phyloP scores from a whole-genome alignment of 73 alveolate genomes.

The Paramecium pentaurelia region DNA sequence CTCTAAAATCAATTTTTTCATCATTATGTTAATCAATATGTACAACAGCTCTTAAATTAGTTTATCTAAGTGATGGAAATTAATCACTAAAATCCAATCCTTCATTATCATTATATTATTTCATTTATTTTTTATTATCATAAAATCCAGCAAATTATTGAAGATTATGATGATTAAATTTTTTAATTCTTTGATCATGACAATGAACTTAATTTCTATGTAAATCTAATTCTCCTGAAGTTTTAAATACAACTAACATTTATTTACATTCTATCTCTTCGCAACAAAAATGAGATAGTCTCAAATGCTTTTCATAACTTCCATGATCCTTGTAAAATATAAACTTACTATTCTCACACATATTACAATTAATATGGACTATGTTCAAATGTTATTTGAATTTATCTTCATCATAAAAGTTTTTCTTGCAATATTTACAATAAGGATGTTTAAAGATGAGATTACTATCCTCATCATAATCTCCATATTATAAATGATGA shows the following conservation, averaged over 20 bases:
- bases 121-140: neutral
- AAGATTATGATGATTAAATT: neutral
- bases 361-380: conserved; percentile 39
- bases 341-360: conserved; percentile 22
- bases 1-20: conserved; percentile 52
- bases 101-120: conserved; percentile 31
- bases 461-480: conserved; percentile 48
- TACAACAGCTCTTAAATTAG: conserved; percentile 28
- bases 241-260: conserved; percentile 29
- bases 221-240: conserved; percentile 46
- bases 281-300: conserved; percentile 42
- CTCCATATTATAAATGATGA: conserved; percentile 42
- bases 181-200: neutral
- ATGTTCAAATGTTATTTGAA: conserved; percentile 1
- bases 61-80: conserved; percentile 38
- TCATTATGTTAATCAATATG: conserved; percentile 46
- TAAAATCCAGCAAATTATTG: neutral
- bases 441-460: conserved; percentile 44
- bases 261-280: conserved; percentile 35
- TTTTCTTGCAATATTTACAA: conserved; percentile 52
- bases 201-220: neutral
- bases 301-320: conserved; percentile 46
- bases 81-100: conserved; percentile 28
- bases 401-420: conserved; percentile 55
- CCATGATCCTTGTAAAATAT: conserved; percentile 37